Evolutionary conservation across 805 yeast genomes (phyloP), one percentile per base, ranked within the genome.

Genomic region (Lipomyces sp.): DNA sequence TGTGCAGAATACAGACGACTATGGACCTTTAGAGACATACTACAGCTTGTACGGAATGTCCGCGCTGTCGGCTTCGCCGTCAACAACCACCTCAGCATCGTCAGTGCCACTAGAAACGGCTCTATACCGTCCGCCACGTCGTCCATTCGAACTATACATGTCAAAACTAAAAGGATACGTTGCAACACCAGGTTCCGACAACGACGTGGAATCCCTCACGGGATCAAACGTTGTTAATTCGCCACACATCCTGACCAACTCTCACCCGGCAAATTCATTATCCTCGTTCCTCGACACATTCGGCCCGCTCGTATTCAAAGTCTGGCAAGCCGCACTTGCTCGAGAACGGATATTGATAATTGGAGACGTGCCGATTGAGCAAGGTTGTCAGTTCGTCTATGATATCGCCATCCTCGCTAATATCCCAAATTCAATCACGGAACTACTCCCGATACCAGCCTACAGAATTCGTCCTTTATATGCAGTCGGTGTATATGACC

Each of bases 231-330:
- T 58, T 4, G 7, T 37, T 8, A 30, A 54, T 18, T 50, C 65
- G 29, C 53, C 60, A 24, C 59, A 55, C 6, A 53, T 64, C 24
- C 59, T 64, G 1, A 69, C 71, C 13, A 34, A 39, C 33, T 30
- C 65, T 75, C 75, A 77, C 71, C 78, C 85, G 2, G 76, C 81
- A 15, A 74, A 77, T 57, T 74, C 80, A 11, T 76, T 77, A 10
- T 69, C 84, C 0, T 75, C 78, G 11, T 76, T 87, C 50, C 72
- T 89, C 56, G 80, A 82, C 35, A 73, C 75, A 1, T 77, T 87
- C 60, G 93, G 96, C 0, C 93, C 95, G 0, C 77, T 87, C 59
- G 78, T 87, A 1, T 89, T 88, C 73, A 83, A 81, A 51, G 75
- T 88, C 3, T 90, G 88, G 86, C 89, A 87, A 76, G 80, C 85